Conservation (phyloP, 176 grass and related monocot genomes). For the Hsuehochloa calcarea region DNA sequence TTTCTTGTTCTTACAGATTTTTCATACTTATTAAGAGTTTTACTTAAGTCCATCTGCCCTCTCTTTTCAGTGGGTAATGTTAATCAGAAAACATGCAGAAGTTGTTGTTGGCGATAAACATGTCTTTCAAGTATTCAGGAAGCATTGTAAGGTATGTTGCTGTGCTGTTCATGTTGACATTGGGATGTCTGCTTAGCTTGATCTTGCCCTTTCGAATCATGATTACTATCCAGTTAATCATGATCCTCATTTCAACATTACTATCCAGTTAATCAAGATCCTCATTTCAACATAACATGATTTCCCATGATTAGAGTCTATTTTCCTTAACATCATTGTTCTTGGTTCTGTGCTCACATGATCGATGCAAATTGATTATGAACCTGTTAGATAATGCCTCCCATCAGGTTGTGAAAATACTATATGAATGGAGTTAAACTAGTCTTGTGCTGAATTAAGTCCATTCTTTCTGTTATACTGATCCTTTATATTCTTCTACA, state of each 20-base stretch:
- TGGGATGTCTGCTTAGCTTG: neutral
- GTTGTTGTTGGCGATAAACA: slow-evolving; percentile 62
- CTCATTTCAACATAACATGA: neutral
- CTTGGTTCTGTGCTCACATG: slow-evolving; percentile 2
- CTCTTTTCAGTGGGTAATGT: slow-evolving; percentile 84
- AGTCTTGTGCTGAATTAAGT: slow-evolving; percentile 8
- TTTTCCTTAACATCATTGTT: slow-evolving; percentile 2
- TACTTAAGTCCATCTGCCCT: slow-evolving; percentile 24
- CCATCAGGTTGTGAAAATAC: neutral
- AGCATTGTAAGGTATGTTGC: slow-evolving; percentile 73
- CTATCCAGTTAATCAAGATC: neutral
- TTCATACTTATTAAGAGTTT: neutral
- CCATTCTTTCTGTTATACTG: neutral
- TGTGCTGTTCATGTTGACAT: slow-evolving; percentile 4
- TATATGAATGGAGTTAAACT: neutral
- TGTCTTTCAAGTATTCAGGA: slow-evolving; percentile 79
- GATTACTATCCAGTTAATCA: neutral
- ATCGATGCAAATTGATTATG: neutral
- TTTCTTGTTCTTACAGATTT: slow-evolving; percentile 20
- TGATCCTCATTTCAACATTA: neutral
- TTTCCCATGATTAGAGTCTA: neutral
- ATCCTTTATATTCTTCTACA: slow-evolving; percentile 14
- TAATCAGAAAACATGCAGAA: slow-evolving; percentile 80
- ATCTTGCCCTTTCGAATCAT: neutral
- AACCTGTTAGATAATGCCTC: neutral